Base-by-base conservation (phyloP, 805 yeast genomes). In the Barnettozyma salicaria region DNA sequence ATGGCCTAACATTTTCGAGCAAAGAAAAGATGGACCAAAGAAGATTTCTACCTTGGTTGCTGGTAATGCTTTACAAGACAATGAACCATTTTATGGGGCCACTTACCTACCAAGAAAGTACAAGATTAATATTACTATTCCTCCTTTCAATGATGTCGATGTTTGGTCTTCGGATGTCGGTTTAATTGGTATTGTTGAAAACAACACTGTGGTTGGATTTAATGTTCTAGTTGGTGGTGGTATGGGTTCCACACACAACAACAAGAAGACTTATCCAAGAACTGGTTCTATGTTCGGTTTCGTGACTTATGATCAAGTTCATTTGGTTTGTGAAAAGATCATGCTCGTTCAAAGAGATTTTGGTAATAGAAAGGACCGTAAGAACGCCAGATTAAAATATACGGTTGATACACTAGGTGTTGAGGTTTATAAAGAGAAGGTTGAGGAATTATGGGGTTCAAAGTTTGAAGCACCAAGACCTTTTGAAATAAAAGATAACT, bases 201-300 rank as follows among this genome's bases (percentile, higher is more conserved):
- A 63, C 32, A 72, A 78, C 53, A 63, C 70, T 37, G 75, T 82
- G 30, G 58, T 70, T 42, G 97, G 97, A 40, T 90, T 76, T 71
- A 90, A 90, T 55, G 76, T 90, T 36, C 73, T 83, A 43, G 95
- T 81, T 47, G 97, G 97, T 62, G 97, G 97, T 67, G 97, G 97
- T 72, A 90, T 90, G 97, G 97, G 97, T 53, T 76, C 95, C 28
- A 90, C 97, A 11, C 97, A 90, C 61, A 90, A 89, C 72, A 90
- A 90, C 68, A 82, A 81, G 56, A 90, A 90, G 72, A 90, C 97
- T 0, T 90, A 90, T 59, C 97, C 97, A 53, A 76, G 97, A 65
- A 76, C 95, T 6, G 97, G 96, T 45, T 80, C 95, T 14, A 65
- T 77, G 63, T 73, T 90, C 48, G 97, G 97, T 19, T 90, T 66